Conservation (phyloP, 495 filamentous ascomycete genomes). For the Neurospora intermedia region DNA sequence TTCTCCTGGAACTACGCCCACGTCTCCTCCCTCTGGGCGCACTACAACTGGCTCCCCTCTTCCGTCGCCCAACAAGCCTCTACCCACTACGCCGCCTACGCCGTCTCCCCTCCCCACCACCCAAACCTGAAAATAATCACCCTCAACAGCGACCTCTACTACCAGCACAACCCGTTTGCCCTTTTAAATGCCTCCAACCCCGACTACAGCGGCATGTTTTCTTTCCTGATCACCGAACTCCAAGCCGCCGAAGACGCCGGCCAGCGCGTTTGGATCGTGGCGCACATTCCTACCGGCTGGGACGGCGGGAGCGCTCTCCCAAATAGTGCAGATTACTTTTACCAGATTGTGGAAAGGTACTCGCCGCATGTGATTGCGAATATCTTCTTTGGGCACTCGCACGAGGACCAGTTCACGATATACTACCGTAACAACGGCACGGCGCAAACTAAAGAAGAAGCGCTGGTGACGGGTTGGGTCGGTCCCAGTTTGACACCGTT, state of each 20-base stretch:
- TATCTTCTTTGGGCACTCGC: constrained; percentile 48
- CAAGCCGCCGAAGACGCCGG: constrained; percentile 40
- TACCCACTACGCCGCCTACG: constrained; percentile 43
- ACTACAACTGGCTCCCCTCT: constrained; percentile 40
- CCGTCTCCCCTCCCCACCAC: constrained; percentile 32
- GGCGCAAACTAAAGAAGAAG: constrained; percentile 20
- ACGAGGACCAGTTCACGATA: constrained; percentile 36
- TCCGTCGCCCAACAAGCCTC: constrained; percentile 30
- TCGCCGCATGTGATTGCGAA: constrained; percentile 45
- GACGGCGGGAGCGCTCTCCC: constrained; percentile 40
- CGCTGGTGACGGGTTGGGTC: constrained; percentile 32
- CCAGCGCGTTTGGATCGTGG: constrained; percentile 46
- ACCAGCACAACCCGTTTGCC: constrained; percentile 34
- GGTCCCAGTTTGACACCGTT: constrained; percentile 43
- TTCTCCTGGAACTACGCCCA: constrained; percentile 47
- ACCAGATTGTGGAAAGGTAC: constrained; percentile 48
- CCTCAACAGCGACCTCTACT: constrained; percentile 46
- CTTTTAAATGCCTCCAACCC: constrained; percentile 39
- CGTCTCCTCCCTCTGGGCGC: constrained; percentile 39
- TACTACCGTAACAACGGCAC: constrained; percentile 44
- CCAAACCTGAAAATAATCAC: constrained; percentile 38
- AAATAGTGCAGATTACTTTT: constrained; percentile 42
- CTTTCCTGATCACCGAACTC: constrained; percentile 41
- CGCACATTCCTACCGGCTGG: constrained; percentile 43
- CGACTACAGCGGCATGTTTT: constrained; percentile 40